Evolutionary conservation across 164 flowering plant species (phyloP).

Genomic region (Akebia trifoliata): DNA sequence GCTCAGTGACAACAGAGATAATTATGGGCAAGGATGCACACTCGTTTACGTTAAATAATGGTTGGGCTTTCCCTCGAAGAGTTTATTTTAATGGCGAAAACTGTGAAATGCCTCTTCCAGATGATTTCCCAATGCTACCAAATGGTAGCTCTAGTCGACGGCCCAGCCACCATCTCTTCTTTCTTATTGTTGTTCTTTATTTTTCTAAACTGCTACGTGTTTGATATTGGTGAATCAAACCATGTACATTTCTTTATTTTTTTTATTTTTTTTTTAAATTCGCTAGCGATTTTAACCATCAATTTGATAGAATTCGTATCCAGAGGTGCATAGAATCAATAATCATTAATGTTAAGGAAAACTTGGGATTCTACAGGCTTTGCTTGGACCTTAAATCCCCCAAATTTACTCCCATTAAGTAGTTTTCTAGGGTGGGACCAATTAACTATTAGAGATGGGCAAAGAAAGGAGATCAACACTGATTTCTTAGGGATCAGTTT

Average conservation of each 20-base stretch:
- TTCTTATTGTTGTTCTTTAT: constrained; percentile 18
- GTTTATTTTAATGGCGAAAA: constrained; percentile 59
- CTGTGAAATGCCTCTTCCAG: constrained; percentile 60
- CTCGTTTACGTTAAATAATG: constrained; percentile 41
- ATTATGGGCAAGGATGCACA: constrained; percentile 38
- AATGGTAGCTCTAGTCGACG: constrained; percentile 23
- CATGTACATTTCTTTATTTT: not conserved
- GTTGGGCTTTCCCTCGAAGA: constrained; percentile 63
- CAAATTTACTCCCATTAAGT: no score
- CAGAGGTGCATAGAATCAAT: no score
- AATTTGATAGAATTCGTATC: no score
- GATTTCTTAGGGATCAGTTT: no score
- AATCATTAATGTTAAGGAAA: no score
- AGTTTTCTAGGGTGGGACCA: no score
- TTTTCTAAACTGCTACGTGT: not conserved
- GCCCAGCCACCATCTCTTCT: not conserved
- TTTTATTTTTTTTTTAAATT: no score
- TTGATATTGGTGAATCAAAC: not conserved
- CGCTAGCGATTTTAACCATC: no score
- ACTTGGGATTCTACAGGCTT: no score
- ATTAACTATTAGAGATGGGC: no score
- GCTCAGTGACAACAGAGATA: constrained; percentile 49
- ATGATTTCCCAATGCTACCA: constrained; percentile 51
- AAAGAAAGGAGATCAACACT: no score
- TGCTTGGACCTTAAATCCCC: no score